Conservation (phyloP, 1,284 basidiomycete species). For the Irpex lacteus region DNA sequence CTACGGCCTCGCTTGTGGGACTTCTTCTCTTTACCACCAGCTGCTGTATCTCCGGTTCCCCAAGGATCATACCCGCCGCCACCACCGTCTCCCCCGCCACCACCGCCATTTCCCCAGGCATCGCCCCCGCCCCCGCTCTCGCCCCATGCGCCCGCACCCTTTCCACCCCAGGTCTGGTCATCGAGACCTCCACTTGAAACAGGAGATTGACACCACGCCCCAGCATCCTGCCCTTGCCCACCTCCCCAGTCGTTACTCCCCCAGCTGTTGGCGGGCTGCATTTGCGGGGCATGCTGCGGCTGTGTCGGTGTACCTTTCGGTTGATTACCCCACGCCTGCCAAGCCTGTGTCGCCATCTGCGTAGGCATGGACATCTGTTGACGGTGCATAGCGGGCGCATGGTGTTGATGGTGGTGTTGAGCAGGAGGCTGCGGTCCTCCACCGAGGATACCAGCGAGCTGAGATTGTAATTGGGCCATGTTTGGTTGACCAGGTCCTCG, state of each 20-base stretch:
- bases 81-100: background rate
- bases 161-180: background rate
- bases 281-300: constrained; percentile 6
- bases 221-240: no score
- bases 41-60: background rate
- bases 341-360: background rate
- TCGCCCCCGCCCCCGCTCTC: background rate
- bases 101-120: constrained; percentile 3
- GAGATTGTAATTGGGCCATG: background rate
- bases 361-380: constrained; percentile 1
- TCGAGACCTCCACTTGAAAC: background rate
- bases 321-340: constrained; percentile 2
- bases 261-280: constrained; percentile 14
- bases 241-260: constrained; percentile 6
- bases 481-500: background rate
- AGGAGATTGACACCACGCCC: background rate
- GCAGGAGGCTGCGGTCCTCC: background rate
- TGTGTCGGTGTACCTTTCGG: background rate
- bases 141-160: background rate
- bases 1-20: background rate
- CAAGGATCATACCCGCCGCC: background rate
- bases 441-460: background rate
- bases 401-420: background rate
- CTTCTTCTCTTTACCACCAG: background rate
- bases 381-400: constrained; percentile 1